Evolutionary conservation across 345 rosid species (phyloP).

Genomic region (Eucalyptus erythrocorys): DNA sequence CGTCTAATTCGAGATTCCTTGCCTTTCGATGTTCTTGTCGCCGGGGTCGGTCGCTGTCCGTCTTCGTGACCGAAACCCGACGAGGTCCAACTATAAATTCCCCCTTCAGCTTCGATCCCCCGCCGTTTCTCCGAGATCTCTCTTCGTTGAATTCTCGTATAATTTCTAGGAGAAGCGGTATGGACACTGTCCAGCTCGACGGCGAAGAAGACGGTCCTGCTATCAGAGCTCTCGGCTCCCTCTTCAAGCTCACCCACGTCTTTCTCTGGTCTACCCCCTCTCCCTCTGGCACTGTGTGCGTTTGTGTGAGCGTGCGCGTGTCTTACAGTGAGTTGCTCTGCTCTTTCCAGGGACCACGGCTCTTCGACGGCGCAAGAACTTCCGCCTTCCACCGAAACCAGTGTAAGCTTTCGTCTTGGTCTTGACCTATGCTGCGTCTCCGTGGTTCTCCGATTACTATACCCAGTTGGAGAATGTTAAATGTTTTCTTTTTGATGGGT

Average conservation of each 20-base stretch:
- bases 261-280: conserved; percentile 38
- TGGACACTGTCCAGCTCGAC: neutral
- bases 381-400: conserved; percentile 5
- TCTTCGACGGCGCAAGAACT: conserved; percentile 15
- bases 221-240: conserved; percentile 56
- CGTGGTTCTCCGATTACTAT: neutral
- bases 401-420: conserved; percentile 13
- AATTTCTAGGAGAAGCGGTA: neutral
- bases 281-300: neutral
- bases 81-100: neutral
- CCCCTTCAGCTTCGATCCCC: neutral
- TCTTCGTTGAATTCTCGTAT: neutral
- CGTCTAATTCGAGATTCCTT: neutral
- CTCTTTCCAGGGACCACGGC: conserved; percentile 49
- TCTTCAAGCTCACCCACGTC: conserved; percentile 63
- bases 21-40: neutral
- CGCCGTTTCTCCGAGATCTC: neutral
- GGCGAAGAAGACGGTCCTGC: conserved; percentile 24
- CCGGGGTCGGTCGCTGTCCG: neutral
- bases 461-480: neutral
- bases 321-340: neutral
- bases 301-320: neutral
- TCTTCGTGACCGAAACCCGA: neutral
- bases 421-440: neutral
- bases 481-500: neutral